A percentile compares a stretch with the other conserved stretches of the same genome.
Conservation (phyloP, 2,329 filamentous ascomycete genomes). For the Trichoderma sp. region DNA sequence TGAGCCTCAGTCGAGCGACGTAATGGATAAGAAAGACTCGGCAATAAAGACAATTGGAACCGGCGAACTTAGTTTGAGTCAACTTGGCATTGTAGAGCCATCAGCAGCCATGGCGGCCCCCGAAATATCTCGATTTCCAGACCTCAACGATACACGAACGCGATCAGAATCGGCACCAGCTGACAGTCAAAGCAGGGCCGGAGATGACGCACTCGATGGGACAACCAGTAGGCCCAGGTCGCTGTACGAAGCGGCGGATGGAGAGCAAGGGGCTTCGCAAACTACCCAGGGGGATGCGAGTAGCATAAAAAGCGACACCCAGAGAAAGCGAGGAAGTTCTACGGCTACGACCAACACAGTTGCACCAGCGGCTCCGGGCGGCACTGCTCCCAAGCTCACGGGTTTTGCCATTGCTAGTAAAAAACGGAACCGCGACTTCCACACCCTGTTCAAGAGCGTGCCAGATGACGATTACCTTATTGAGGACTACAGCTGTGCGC, state of each 20-base stretch:
- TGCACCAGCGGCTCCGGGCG: constrained; percentile 52
- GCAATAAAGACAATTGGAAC: constrained; percentile 87
- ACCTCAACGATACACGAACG: constrained; percentile 50
- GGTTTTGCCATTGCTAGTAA: constrained; percentile 96
- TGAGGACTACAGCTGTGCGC: constrained; percentile 95
- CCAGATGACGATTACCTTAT: constrained; percentile 98
- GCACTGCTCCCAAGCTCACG: constrained; percentile 72
- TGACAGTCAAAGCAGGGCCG: constrained; percentile 43
- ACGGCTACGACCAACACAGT: constrained; percentile 68
- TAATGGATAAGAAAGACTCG: constrained; percentile 65
- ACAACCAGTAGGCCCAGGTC: constrained; percentile 51
- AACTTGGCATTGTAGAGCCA: constrained; percentile 75
- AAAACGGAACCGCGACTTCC: constrained; percentile 94
- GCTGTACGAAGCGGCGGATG: constrained; percentile 52
- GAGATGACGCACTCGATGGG: constrained; percentile 42
- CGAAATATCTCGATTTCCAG: constrained; percentile 58
- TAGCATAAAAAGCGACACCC: constrained; percentile 68
- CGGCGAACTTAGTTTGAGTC: constrained; percentile 86
- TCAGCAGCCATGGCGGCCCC: constrained; percentile 59
- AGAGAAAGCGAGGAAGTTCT: constrained; percentile 83
- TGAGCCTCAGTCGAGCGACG: constrained; percentile 38
- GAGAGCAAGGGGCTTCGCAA: constrained; percentile 67
- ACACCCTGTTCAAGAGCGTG: constrained; percentile 90
- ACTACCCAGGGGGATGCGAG: constrained; percentile 66
- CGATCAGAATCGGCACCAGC: constrained; percentile 64